These are phyloP conservation scores for Syzygium syzygioides DNA, from an alignment of 441 rosid species.

Conservation along the genomic window DNA sequence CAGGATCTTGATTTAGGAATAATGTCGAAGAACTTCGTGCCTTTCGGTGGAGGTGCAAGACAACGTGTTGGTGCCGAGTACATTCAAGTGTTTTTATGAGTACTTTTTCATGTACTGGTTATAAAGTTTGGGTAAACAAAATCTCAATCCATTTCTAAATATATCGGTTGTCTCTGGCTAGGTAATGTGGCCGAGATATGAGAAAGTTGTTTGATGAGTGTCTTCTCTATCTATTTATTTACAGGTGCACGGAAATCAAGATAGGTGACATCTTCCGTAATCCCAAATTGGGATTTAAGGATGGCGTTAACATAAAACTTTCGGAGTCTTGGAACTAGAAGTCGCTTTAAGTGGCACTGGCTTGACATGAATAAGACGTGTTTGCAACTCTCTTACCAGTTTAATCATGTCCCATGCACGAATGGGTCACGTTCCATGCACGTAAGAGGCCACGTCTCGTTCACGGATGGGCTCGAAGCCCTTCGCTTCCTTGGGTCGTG, in stretches of 20 bases:
- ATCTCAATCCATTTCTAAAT: not conserved
- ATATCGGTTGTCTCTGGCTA: not conserved
- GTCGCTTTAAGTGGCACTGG: not conserved
- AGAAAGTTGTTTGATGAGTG: not conserved
- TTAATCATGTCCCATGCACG: no score
- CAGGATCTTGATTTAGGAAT: slow-evolving; percentile 5
- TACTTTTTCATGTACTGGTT: slow-evolving; percentile 27
- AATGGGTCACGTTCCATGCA: no score
- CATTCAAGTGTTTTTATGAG: slow-evolving; percentile 9
- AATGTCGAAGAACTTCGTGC: slow-evolving; percentile 12
- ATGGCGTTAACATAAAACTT: slow-evolving; percentile 11
- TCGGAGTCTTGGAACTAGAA: not conserved
- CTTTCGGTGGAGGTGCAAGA: slow-evolving; percentile 28
- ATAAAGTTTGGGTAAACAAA: slow-evolving; percentile 17
- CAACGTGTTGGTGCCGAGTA: slow-evolving; percentile 29
- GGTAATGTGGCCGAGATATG: not conserved
- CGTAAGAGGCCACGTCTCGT: no score
- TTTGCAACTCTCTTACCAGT: not conserved
- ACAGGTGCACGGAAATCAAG: slow-evolving; percentile 18
- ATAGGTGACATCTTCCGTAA: slow-evolving; percentile 15
- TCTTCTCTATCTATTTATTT: not conserved
- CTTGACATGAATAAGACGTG: not conserved
- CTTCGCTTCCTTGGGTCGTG: no score
- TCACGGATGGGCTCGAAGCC: no score
- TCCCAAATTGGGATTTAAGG: slow-evolving; percentile 7